Evolutionary conservation across 331 rosid species (phyloP).

Genomic region (Quercus tomentella): DNA sequence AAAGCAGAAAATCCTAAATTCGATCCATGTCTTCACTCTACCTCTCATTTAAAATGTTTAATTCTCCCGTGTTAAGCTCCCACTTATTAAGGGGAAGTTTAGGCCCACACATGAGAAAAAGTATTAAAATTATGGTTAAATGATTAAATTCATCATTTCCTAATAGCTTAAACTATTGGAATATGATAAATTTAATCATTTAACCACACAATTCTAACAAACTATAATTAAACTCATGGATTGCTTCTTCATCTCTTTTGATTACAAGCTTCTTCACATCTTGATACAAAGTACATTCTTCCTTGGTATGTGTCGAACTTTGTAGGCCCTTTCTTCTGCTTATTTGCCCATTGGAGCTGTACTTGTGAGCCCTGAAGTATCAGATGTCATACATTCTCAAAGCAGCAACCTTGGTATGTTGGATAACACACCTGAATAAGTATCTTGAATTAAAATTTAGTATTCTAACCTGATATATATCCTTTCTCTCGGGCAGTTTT

Average conservation of each 20-base stretch:
- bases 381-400: constrained; percentile 78
- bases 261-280: neutral
- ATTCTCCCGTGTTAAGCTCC: too few species aligned
- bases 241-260: constrained; percentile 1
- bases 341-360: constrained; percentile 92
- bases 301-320: constrained; percentile 1
- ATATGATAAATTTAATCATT: too few species aligned
- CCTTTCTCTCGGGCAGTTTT: constrained; percentile 44
- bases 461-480: constrained; percentile 9
- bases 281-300: constrained; percentile 3
- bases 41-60: too few species aligned
- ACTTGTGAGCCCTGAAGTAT: constrained; percentile 77
- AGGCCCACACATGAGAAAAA: too few species aligned
- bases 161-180: too few species aligned
- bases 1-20: too few species aligned
- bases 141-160: too few species aligned
- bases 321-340: constrained; percentile 89
- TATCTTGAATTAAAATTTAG: neutral
- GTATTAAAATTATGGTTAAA: too few species aligned
- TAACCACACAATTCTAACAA: too few species aligned
- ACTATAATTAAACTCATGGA: neutral
- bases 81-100: too few species aligned
- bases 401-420: constrained; percentile 84
- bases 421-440: neutral
- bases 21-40: too few species aligned